These are phyloP conservation scores for Rhodamnia argentea DNA, from an alignment of 345 rosid species.

Conservation along the genomic window DNA sequence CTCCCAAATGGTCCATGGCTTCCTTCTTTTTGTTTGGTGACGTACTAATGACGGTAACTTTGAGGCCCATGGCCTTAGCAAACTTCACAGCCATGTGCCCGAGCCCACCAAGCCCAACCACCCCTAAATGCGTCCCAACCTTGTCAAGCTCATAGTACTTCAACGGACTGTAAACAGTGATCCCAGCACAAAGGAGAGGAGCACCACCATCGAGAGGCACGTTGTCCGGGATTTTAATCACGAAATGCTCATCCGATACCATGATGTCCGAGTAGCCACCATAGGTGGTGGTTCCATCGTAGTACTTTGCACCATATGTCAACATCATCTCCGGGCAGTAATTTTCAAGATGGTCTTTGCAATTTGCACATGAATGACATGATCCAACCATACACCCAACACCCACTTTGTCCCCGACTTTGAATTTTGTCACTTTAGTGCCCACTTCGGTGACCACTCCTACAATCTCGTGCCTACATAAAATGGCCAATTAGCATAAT, in stretches of 20 bases:
- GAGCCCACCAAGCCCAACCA: slow-evolving; percentile 48
- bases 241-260: slow-evolving; percentile 38
- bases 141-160: slow-evolving; percentile 28
- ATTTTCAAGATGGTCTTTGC: slow-evolving; percentile 1
- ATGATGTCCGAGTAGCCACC: slow-evolving; percentile 37
- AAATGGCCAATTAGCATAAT: not conserved
- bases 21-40: slow-evolving; percentile 30
- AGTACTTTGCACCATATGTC: not conserved
- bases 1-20: slow-evolving; percentile 30
- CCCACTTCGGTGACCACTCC: slow-evolving; percentile 30
- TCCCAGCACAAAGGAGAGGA: slow-evolving; percentile 65
- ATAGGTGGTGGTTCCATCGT: slow-evolving; percentile 16
- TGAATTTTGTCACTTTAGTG: slow-evolving; percentile 19
- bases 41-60: slow-evolving; percentile 35
- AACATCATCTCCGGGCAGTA: not conserved
- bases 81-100: slow-evolving; percentile 50
- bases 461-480: slow-evolving; percentile 25
- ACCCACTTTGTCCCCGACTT: slow-evolving; percentile 27
- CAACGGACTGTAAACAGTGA: slow-evolving; percentile 60
- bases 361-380: slow-evolving; percentile 6
- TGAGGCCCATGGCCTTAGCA: slow-evolving; percentile 33
- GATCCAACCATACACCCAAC: slow-evolving; percentile 26
- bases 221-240: slow-evolving; percentile 35
- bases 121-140: slow-evolving; percentile 21
- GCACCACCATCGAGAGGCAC: slow-evolving; percentile 44